Base-by-base conservation (phyloP, 148 eudicot species). In the Polygonum aviculare region DNA sequence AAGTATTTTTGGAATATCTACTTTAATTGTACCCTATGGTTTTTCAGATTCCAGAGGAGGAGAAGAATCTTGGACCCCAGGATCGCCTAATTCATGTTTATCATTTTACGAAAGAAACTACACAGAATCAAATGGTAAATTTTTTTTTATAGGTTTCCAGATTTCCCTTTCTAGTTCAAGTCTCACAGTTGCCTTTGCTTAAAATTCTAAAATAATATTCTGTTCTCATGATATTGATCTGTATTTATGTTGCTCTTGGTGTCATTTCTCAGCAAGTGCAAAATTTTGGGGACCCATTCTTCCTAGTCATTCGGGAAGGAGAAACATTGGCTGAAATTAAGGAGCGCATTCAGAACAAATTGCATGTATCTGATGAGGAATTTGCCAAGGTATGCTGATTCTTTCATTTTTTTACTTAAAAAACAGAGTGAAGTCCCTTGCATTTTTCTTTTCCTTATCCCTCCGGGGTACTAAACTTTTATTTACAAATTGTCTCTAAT, bases 261-360 rank as follows among this genome's bases (percentile, higher is more conserved):
- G 19, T 19, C 31, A 33, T 47, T 8, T 22, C 44, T 72, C 88
- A 93, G 97, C 99, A 91, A 80, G 83, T 93, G 26, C 98, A 93
- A 80, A 92, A 96, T 80, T 96, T 96, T 75, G 99, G 99, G 77
- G 99, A 96, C 45, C 99, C 99, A 7, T 96, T 96, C 73, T 88
- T 96, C 84, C 80, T 96, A 74, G 90, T 93, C 74, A 88, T 93
- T 69, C 97, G 80, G 69, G 99, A 96, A 80, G 90, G 89, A 36
- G 99, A 96, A 79, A 88, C 94, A 9, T 83, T 96, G 78, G 90
- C 93, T 75, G 98, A 96, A 48, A 82, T 96, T 69, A 96, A 91
- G 83, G 79, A 73, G 44, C 87, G 98, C 47, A 80, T 96, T 79
- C 98, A 96, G 72, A 89, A 96, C 82, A 96, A 91, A 77, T 79